These are phyloP conservation scores for Yarrowia sp. DNA, from an alignment of 805 yeast species.

Conservation along the genomic window DNA sequence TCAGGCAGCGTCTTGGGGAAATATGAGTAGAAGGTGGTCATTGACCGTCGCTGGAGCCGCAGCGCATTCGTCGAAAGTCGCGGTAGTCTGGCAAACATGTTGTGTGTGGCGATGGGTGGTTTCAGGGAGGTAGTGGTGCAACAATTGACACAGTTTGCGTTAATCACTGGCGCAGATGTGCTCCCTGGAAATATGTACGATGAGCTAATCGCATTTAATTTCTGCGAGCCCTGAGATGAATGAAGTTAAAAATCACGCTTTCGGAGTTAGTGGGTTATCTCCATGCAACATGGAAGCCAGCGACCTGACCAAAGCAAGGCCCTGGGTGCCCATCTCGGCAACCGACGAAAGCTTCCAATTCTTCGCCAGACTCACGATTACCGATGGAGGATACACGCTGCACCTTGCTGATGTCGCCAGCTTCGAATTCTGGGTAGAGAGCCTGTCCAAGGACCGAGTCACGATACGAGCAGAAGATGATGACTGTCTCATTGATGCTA, in stretches of 20 bases:
- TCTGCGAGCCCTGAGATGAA: background rate
- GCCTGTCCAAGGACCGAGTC: background rate
- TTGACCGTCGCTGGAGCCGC: conserved; percentile 1
- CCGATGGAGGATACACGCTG: background rate
- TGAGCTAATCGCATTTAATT: conserved; percentile 18
- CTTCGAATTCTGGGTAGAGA: background rate
- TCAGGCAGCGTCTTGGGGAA: conserved; percentile 75
- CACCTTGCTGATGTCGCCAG: background rate
- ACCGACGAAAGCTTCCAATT: background rate
- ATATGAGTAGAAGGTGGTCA: conserved; percentile 49
- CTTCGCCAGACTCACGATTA: background rate
- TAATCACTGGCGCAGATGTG: background rate
- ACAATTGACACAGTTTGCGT: conserved; percentile 1
- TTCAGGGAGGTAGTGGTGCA: background rate
- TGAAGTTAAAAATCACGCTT: conserved; percentile 9
- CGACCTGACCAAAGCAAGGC: background rate
- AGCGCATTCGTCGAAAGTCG: background rate
- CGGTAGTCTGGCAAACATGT: background rate
- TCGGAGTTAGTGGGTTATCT: conserved; percentile 5
- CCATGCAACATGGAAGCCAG: background rate
- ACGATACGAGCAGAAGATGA: conserved; percentile 21
- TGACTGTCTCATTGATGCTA: conserved; percentile 23
- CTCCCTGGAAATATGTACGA: background rate
- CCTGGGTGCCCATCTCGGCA: conserved; percentile 4
- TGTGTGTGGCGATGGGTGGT: background rate